Base-by-base conservation (phyloP, 1,284 basidiomycete species). In the Thecaphora thlaspeos region DNA sequence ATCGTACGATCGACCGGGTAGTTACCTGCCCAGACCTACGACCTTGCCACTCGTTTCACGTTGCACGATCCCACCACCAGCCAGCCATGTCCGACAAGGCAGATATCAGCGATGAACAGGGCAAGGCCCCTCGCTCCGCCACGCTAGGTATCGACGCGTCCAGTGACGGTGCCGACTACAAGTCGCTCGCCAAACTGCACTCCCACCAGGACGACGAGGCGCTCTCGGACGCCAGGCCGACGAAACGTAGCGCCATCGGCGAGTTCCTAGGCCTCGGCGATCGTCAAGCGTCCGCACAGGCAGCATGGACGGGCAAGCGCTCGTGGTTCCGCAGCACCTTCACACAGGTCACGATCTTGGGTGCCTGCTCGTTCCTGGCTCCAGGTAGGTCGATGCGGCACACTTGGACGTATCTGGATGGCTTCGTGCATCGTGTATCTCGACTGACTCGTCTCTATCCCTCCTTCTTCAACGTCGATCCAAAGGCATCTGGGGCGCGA, bases 401-500 rank as follows among this genome's bases (percentile, higher is more conserved):
- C n/a, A n/a, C n/a, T n/a, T n/a, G n/a, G n/a, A n/a, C n/a, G n/a
- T n/a, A n/a, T n/a, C n/a, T n/a, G n/a, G n/a, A n/a, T n/a, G n/a
- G n/a, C n/a, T n/a, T n/a, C n/a, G n/a, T n/a, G n/a, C n/a, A n/a
- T n/a, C n/a, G n/a, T n/a, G n/a, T n/a, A n/a, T n/a, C n/a, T n/a
- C n/a, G n/a, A n/a, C n/a, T n/a, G n/a, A n/a, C n/a, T n/a, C n/a
- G n/a, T n/a, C n/a, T n/a, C n/a, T n/a, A n/a, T n/a, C n/a, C n/a
- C n/a, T n/a, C n/a, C n/a, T n/a, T n/a, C n/a, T n/a, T n/a, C n/a
- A n/a, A n/a, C n/a, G n/a, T n/a, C n/a, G n/a, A n/a, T n/a, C n/a
- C n/a, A n/a, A n/a, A n/a, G n/a, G 79, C 4, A 61, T 74, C 18
- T 80, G 76, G 67, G 71, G 71, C 15, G 78, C 78, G 14, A 63